Evolutionary conservation across 1,284 basidiomycete species (phyloP).

Genomic region (Microbotryomycetes sp.): DNA sequence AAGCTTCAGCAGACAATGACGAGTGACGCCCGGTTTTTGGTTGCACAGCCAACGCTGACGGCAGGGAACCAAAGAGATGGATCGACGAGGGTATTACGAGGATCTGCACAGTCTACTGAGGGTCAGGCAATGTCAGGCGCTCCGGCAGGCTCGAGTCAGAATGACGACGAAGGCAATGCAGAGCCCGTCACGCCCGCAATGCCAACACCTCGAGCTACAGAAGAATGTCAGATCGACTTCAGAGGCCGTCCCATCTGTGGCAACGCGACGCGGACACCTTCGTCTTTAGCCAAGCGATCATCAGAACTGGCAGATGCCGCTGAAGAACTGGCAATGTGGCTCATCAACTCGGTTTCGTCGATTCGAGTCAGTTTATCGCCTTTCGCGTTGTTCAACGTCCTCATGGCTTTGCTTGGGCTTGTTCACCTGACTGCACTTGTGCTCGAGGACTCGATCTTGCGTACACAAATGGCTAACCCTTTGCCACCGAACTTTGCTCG

Average conservation of each 20-base stretch:
- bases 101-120: not conserved
- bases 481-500: constrained; percentile 3
- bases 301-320: constrained; percentile 15
- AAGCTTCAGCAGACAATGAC: not conserved
- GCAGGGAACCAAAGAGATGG: no score
- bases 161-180: not conserved
- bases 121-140: not conserved
- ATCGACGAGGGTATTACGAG: no score
- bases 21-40: no score
- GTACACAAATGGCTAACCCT: constrained; percentile 3
- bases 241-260: constrained; percentile 7
- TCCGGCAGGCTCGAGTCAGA: not conserved
- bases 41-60: no score
- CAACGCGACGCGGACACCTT: not conserved
- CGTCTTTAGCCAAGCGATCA: constrained; percentile 5
- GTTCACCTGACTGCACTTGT: constrained; percentile 6
- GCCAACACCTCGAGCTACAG: not conserved
- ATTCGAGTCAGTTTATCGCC: constrained; percentile 3
- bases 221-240: constrained; percentile 9
- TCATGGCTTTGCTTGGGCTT: not conserved
- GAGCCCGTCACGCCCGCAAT: not conserved
- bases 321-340: not conserved
- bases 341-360: not conserved
- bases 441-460: constrained; percentile 6
- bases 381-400: not conserved